These are phyloP conservation scores for slime mould (Dictyostelium discoideum) DNA, from an alignment of 78 protist species.

Conservation along the genomic window dicty_2.7 NC_007091.3:2098001-2098500, in stretches of 20 bases:
- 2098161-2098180: not conserved
- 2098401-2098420: conserved; percentile 11
- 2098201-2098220: not conserved
- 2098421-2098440: not conserved
- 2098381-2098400: not conserved
- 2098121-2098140: not conserved
- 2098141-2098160: not conserved
- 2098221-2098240: conserved; percentile 6
- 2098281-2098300: not conserved
- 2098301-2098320: not conserved
- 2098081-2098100: not conserved
- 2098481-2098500: not conserved
- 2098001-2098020: not conserved
- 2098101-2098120: not conserved
- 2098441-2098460: not conserved
- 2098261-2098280: not conserved
- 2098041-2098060: conserved; percentile 1
- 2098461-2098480: not conserved
- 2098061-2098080: not conserved
- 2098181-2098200: not conserved
- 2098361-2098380: not conserved
- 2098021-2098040: not conserved
- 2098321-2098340: not conserved
- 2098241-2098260: not conserved
- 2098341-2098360: conserved; percentile 24